These are phyloP conservation scores for Paracamarosporium sp. DNA, from an alignment of 2,329 filamentous ascomycete genomes.

Conservation along the genomic window DNA sequence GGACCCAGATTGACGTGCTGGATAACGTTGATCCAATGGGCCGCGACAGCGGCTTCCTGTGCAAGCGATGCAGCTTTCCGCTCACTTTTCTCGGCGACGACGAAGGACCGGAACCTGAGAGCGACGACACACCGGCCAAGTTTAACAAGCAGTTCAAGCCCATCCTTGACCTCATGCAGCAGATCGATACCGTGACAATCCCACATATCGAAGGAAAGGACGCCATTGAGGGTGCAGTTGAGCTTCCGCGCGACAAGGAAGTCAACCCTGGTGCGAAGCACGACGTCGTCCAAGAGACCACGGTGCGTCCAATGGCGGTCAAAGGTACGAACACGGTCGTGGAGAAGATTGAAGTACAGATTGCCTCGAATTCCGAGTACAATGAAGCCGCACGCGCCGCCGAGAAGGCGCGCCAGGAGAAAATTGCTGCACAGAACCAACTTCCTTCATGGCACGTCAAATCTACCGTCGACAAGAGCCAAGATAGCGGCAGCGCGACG, in stretches of 20 bases:
- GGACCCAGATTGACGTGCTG: slow-evolving; percentile 87
- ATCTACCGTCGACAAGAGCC: slow-evolving; percentile 66
- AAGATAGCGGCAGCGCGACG: slow-evolving; percentile 51
- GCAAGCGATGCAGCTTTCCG: slow-evolving; percentile 75
- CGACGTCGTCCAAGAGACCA: slow-evolving; percentile 61
- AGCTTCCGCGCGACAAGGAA: slow-evolving; percentile 70
- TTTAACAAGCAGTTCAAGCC: slow-evolving; percentile 82
- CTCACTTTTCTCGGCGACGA: slow-evolving; percentile 52
- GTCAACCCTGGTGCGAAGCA: slow-evolving; percentile 69
- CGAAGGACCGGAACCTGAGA: slow-evolving; percentile 32
- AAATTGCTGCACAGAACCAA: slow-evolving; percentile 71
- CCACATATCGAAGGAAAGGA: slow-evolving; percentile 76
- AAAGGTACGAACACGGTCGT: slow-evolving; percentile 71
- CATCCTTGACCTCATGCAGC: slow-evolving; percentile 76
- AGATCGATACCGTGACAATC: slow-evolving; percentile 77
- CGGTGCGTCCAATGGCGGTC: slow-evolving; percentile 69
- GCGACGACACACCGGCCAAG: slow-evolving; percentile 50
- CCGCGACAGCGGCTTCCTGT: slow-evolving; percentile 72
- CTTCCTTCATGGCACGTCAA: slow-evolving; percentile 75
- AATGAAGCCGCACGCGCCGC: slow-evolving; percentile 71
- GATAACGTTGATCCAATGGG: slow-evolving; percentile 69
- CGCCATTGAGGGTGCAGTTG: slow-evolving; percentile 67
- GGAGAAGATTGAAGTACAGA: slow-evolving; percentile 72
- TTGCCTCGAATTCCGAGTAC: slow-evolving; percentile 70
- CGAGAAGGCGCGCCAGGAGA: slow-evolving; percentile 69